These are phyloP conservation scores for Wakefieldia striispora DNA, from an alignment of 768 basidiomycete genomes.

Conservation along the genomic window DNA sequence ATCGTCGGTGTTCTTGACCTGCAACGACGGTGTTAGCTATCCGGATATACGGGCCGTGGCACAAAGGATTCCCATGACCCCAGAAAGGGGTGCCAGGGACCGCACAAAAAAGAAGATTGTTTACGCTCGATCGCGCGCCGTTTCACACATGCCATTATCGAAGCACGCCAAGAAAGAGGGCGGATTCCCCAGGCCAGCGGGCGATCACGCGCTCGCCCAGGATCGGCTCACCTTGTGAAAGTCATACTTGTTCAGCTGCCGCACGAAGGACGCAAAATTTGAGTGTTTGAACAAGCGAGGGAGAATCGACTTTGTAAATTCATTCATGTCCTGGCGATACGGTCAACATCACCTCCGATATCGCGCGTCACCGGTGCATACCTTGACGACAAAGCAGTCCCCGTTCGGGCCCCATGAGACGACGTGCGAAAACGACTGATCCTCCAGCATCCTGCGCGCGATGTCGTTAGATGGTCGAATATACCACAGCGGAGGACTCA, in stretches of 20 bases:
- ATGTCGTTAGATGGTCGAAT: slow-evolving; percentile 1
- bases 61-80: slow-evolving; percentile 8
- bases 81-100: slow-evolving; percentile 12
- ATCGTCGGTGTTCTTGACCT: slow-evolving; percentile 85
- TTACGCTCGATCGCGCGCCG: slow-evolving; percentile 16
- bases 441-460: slow-evolving; percentile 80
- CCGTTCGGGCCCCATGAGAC: slow-evolving; percentile 84
- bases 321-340: slow-evolving; percentile 76
- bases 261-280: slow-evolving; percentile 89
- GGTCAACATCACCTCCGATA: slow-evolving; percentile 8
- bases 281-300: slow-evolving; percentile 95
- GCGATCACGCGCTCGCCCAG: background rate
- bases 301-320: slow-evolving; percentile 88
- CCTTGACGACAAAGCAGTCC: slow-evolving; percentile 89
- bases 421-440: slow-evolving; percentile 64
- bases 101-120: slow-evolving; percentile 12
- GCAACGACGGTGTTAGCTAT: background rate
- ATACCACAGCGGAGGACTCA: slow-evolving; percentile 33
- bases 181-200: background rate
- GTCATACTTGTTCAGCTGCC: slow-evolving; percentile 95
- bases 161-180: slow-evolving; percentile 8
- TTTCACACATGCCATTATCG: slow-evolving; percentile 9
- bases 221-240: slow-evolving; percentile 74
- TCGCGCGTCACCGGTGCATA: slow-evolving; percentile 15
- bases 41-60: slow-evolving; percentile 3